Base-by-base conservation (phyloP, 345 rosid species). In the Crucihimalaya himalaica region DNA sequence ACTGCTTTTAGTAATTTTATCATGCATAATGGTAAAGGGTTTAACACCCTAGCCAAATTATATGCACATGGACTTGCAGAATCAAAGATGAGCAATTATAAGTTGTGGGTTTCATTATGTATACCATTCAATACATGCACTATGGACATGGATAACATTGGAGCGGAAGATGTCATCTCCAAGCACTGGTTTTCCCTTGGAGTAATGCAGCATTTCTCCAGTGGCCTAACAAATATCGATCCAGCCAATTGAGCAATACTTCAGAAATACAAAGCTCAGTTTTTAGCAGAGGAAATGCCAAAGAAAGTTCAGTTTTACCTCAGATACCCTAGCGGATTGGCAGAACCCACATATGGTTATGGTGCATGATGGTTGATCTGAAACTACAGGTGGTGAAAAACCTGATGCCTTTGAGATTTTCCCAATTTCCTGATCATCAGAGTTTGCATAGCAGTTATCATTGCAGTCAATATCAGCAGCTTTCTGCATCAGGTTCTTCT, bases 121-220 rank as follows among this genome's bases (percentile, higher is more conserved):
- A 19, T 88, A 93, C 98, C 97, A 93, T 16, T 93, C 92, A n/a
- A 89, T 80, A 69, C 98, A 93, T 61, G 56, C 68, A 27, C 71
- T 79, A 62, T 93, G 98, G 35, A 89, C 97, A 81, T 91, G 96
- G 28, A 87, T 82, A 21, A 81, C 90, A 80, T 74, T 73, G 43
- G 84, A 70, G 48, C 27, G 6, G 60, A 61, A 81, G 59, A 81
- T 84, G 28, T 78, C 82, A 71, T 84, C 80, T 50, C 87, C 91
- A 47, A 60, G 73, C 31, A 93, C 92, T 0, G 25, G 82, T 16
- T 71, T 80, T 48, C 92, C 93, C 37, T 73, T 77, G 20, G 65
- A 48, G 75, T 77, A 91, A 79, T 88, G 97, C 76, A 87, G 63
- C 94, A 93, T 89, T 47, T 83, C 81, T 31, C 96, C 98, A 66